Evolutionary conservation across 495 filamentous ascomycete species (phyloP), one percentile per base, ranked within the genome.

Genomic region (Hypoxylon fragiforme): DNA sequence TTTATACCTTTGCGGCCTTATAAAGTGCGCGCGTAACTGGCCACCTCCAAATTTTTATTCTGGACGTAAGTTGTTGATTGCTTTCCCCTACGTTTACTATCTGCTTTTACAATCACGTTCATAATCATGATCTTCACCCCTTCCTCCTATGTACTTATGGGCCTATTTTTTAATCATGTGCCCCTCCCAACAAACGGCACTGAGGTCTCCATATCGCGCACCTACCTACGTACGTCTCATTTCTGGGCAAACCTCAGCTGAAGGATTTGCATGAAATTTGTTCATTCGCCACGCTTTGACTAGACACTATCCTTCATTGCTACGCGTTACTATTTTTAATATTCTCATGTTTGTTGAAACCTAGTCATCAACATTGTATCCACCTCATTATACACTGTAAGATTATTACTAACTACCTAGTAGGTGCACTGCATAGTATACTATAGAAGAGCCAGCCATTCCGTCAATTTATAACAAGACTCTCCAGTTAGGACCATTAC

Each of bases 321-420:
- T 46, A 57, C 51, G 54, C 8, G 48, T 52, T 62, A 18, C 52
- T 62, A 62, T 62, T 62, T 57, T 44, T 57, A 57, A 51, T 52
- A 7, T 9, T 39, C 13, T 39, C 13, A 28, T 59, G 46, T 56
- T 61, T 51, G 42, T 56, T 61, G 42, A 52, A 30, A 30, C 26
- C 11, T 48, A 28, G 46, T 44, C 51, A 55, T 43, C 44, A 51
- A 39, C 44, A 42, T 44, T 52, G 42, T 60, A 51, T 55, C 47
- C 52, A 57, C 48, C 44, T 56, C 37, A 53, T 49, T 46, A 52
- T 30, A 40, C 31, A 22, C 26, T 35, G 24, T 39, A 38, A 50
- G 50, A 40, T 50, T 19, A 14, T 46, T 13, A 44, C 48, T 62
- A 42, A 53, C 43, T 35, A n/a, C n/a, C n/a, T n/a, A n/a, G n/a